phyloP scores from a whole-genome alignment of 805 yeast species.

The Hanseniaspora vineae region DNA sequence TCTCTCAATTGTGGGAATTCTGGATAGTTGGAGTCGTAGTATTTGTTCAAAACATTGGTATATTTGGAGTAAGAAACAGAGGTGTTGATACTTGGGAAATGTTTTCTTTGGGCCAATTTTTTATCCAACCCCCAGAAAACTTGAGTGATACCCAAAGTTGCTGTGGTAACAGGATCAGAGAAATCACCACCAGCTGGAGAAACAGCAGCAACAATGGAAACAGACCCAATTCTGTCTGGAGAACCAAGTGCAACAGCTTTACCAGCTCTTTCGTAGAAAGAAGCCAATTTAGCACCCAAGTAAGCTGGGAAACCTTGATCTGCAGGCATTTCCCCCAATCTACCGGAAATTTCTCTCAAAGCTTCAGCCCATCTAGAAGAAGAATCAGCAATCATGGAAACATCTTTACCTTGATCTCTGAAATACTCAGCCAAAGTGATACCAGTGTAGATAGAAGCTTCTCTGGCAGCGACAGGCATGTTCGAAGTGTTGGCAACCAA shows the following conservation, averaged over 20 bases:
- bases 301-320: slow-evolving; percentile 99
- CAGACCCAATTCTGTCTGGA: slow-evolving; percentile 94
- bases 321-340: slow-evolving; percentile 99
- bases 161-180: slow-evolving; percentile 98
- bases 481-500: slow-evolving; percentile 97
- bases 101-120: slow-evolving; percentile 98
- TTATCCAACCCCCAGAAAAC: slow-evolving; percentile 99
- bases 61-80: slow-evolving; percentile 94
- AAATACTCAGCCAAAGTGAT: slow-evolving; percentile 97
- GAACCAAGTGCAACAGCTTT: slow-evolving; percentile 90
- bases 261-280: slow-evolving; percentile 99
- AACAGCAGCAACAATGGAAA: slow-evolving; percentile 98
- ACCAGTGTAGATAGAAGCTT: slow-evolving; percentile 98
- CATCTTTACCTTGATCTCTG: slow-evolving; percentile 99
- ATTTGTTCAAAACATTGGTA: slow-evolving; percentile 74
- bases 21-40: slow-evolving; percentile 75
- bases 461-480: slow-evolving; percentile 99
- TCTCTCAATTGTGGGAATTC: slow-evolving; percentile 86
- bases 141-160: slow-evolving; percentile 98
- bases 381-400: slow-evolving; percentile 98
- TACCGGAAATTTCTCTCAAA: slow-evolving; percentile 98
- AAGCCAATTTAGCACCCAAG: slow-evolving; percentile 95
- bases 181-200: slow-evolving; percentile 99
- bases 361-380: slow-evolving; percentile 99
- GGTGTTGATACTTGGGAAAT: slow-evolving; percentile 97